Evolutionary conservation across 2,329 filamentous ascomycete species (phyloP).

Genomic region (Curvularia hawaiiensis): DNA sequence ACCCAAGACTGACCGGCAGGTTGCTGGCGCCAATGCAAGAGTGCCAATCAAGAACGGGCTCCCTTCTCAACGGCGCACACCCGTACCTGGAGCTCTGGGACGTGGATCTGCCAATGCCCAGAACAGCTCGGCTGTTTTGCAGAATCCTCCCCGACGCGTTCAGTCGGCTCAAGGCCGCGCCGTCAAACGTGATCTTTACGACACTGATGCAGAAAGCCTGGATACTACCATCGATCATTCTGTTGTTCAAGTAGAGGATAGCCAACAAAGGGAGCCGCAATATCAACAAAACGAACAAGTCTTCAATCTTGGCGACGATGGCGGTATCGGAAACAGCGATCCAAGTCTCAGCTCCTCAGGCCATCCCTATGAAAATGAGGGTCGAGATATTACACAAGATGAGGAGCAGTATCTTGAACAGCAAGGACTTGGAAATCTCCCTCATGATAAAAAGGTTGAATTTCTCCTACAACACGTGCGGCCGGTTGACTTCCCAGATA

Average conservation of each 20-base stretch:
- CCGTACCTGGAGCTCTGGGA: constrained; percentile 5
- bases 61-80: constrained; percentile 19
- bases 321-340: constrained; percentile 11
- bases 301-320: constrained; percentile 13
- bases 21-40: constrained; percentile 31
- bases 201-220: constrained; percentile 47
- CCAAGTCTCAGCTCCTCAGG: neutral
- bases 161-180: constrained; percentile 19
- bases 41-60: constrained; percentile 18
- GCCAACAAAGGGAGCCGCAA: constrained; percentile 15
- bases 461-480: constrained; percentile 9
- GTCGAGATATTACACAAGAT: constrained; percentile 2
- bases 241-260: constrained; percentile 25
- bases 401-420: constrained; percentile 5
- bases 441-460: constrained; percentile 4
- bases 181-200: constrained; percentile 34
- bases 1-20: constrained; percentile 20
- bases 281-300: constrained; percentile 16
- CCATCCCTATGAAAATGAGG: neutral
- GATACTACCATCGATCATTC: constrained; percentile 41
- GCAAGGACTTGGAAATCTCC: neutral
- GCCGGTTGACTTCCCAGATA: constrained; percentile 9
- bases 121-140: constrained; percentile 18
- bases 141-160: constrained; percentile 23
- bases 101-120: constrained; percentile 19